These are phyloP conservation scores for Vitis labrusca DNA, from an alignment of 164 flowering plant species.

Conservation along the genomic window DNA sequence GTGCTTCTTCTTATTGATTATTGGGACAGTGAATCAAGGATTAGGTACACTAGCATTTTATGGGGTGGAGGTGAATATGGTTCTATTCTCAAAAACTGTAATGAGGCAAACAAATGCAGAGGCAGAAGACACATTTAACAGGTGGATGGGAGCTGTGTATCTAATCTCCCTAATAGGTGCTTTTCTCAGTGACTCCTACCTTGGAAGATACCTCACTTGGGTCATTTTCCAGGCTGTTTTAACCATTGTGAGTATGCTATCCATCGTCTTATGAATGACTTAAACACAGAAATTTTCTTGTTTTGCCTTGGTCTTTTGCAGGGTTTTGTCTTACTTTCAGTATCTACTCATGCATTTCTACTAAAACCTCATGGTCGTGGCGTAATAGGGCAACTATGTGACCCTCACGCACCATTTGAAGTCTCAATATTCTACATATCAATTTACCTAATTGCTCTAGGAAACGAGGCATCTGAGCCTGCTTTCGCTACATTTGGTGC, in stretches of 20 bases:
- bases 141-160: constrained; percentile 58
- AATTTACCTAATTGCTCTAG: constrained; percentile 49
- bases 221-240: constrained; percentile 42
- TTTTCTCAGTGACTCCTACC: constrained; percentile 62
- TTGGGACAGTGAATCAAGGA: constrained; percentile 48
- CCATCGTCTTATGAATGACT: not conserved
- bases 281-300: not conserved
- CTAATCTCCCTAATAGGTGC: constrained; percentile 53
- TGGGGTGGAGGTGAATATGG: constrained; percentile 62
- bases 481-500: constrained; percentile 45
- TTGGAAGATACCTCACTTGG: constrained; percentile 56
- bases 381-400: constrained; percentile 29
- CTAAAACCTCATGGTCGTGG: constrained; percentile 58
- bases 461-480: constrained; percentile 50
- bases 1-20: too few species aligned
- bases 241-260: constrained; percentile 38
- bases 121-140: constrained; percentile 54
- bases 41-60: constrained; percentile 48
- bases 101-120: constrained; percentile 57
- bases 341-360: constrained; percentile 31
- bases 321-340: constrained; percentile 46
- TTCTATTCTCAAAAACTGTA: constrained; percentile 46
- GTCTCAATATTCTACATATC: constrained; percentile 37
- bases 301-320: constrained; percentile 12
- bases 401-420: constrained; percentile 26